Conservation (phyloP, 106 monocot genomes). For the Dendrobium chrysotoxum region DNA sequence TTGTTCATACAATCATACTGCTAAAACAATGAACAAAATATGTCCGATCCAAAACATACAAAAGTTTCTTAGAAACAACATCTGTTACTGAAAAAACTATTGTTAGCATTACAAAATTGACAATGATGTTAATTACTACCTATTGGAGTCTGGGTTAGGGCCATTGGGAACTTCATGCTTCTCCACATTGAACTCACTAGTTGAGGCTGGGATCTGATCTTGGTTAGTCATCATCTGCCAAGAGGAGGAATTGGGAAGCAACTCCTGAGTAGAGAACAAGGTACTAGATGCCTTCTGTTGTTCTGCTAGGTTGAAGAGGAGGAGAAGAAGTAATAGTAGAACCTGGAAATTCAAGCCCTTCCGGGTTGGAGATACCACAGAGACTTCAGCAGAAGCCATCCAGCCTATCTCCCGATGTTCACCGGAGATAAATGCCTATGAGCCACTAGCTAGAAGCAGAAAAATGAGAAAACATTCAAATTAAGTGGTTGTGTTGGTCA, state of each 20-base stretch:
- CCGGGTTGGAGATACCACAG: neutral
- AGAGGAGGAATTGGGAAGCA: neutral
- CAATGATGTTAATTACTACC: neutral
- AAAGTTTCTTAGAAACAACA: neutral
- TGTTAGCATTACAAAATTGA: neutral
- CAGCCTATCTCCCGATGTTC: neutral
- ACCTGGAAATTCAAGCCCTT: neutral
- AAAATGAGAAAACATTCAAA: neutral
- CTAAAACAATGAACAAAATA: neutral
- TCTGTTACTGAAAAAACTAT: neutral
- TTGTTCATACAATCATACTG: neutral
- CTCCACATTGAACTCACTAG: neutral
- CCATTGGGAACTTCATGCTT: slow-evolving; percentile 10
- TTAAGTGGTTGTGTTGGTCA: neutral
- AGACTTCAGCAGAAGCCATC: neutral
- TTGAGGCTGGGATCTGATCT: neutral
- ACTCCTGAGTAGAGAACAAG: neutral
- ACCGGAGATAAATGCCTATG: neutral
- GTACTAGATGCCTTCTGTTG: neutral
- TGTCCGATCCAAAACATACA: neutral
- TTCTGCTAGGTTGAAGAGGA: neutral
- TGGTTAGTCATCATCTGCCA: neutral
- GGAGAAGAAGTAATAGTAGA: neutral
- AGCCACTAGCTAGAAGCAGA: neutral
- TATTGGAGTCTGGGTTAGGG: slow-evolving; percentile 4